Percentiles rank a stretch among this genome's conserved stretches.
Evolutionary conservation across 2,329 filamentous ascomycete genomes (phyloP).

Genomic region (Aspergillus novoparasiticus): DNA sequence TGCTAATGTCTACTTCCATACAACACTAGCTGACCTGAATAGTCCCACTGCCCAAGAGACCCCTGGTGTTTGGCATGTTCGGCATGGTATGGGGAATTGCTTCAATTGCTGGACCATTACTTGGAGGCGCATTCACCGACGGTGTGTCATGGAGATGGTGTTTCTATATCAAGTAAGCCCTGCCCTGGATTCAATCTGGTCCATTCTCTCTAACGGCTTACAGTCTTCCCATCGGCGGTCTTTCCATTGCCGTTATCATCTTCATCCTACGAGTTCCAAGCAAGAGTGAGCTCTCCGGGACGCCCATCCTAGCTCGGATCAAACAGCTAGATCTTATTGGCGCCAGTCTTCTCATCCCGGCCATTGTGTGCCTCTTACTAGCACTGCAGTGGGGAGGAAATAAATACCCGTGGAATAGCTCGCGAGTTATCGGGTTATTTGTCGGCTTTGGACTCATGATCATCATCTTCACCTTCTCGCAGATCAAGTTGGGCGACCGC

Average conservation of each 20-base stretch:
- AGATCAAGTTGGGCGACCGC: slow-evolving; percentile 51
- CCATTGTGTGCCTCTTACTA: slow-evolving; percentile 25
- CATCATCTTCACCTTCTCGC: slow-evolving; percentile 47
- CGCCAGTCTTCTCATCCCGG: slow-evolving; percentile 31
- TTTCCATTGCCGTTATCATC: slow-evolving; percentile 49
- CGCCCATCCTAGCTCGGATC: slow-evolving; percentile 43
- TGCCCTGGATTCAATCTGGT: neutral
- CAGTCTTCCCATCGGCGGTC: slow-evolving; percentile 42
- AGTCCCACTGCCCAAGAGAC: slow-evolving; percentile 56
- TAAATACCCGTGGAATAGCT: slow-evolving; percentile 24
- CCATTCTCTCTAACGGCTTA: neutral
- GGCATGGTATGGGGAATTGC: slow-evolving; percentile 61
- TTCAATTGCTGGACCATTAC: slow-evolving; percentile 42
- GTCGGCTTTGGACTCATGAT: slow-evolving; percentile 29
- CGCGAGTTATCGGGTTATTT: slow-evolving; percentile 27
- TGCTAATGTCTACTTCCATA: neutral
- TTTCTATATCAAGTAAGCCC: slow-evolving; percentile 46
- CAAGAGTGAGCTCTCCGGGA: slow-evolving; percentile 30
- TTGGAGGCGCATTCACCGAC: slow-evolving; percentile 51
- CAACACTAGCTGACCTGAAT: slow-evolving; percentile 9
- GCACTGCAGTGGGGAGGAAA: slow-evolving; percentile 29
- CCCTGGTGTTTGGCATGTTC: slow-evolving; percentile 49
- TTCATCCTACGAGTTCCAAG: slow-evolving; percentile 50
- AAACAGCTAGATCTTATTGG: slow-evolving; percentile 42
- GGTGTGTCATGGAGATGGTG: slow-evolving; percentile 43